Percentiles rank a stretch among this genome's conserved stretches.
Evolutionary conservation across 352 stramenopile genomes (phyloP).

Genomic region (Globisporangium alternatum): DNA sequence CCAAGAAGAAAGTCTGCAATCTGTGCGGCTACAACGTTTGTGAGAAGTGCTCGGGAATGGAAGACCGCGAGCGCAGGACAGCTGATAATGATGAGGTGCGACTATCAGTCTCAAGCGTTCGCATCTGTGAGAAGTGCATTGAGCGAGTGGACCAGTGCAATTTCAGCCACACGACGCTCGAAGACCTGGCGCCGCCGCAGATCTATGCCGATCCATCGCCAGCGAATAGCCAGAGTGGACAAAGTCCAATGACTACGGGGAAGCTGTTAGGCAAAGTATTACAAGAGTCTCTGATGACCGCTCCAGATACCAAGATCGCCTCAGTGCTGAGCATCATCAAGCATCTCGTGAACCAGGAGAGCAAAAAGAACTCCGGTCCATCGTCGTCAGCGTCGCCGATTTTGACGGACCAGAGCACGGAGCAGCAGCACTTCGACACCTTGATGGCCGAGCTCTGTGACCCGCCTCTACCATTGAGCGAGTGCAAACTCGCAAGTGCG

Average conservation of each 20-base stretch:
- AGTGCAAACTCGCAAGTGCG: constrained; percentile 18
- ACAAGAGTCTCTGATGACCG: constrained; percentile 15
- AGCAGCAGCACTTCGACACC: constrained; percentile 12
- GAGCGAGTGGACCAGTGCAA: constrained; percentile 8
- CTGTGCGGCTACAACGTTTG: constrained; percentile 21
- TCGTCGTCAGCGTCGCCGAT: neutral
- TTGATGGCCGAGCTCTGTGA: neutral
- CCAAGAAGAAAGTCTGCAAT: constrained; percentile 7
- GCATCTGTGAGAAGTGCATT: constrained; percentile 15
- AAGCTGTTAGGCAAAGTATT: constrained; percentile 19
- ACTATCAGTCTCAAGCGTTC: neutral
- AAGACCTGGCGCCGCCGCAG: constrained; percentile 5
- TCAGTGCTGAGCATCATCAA: constrained; percentile 34
- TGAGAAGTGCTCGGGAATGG: constrained; percentile 10
- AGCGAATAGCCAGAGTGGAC: neutral
- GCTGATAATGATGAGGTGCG: too few species aligned
- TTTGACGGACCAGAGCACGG: constrained; percentile 4
- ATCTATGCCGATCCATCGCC: neutral
- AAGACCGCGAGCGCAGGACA: constrained; percentile 10
- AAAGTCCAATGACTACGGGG: constrained; percentile 1
- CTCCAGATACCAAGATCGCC: constrained; percentile 8
- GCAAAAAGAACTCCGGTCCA: neutral
- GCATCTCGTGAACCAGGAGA: constrained; percentile 16
- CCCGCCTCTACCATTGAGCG: constrained; percentile 2
- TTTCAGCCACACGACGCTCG: constrained; percentile 6